Percentiles rank a stretch among this genome's conserved stretches.
Conservation (phyloP, 176 grass and related monocot species). For the Oryza glumipatula region DNA sequence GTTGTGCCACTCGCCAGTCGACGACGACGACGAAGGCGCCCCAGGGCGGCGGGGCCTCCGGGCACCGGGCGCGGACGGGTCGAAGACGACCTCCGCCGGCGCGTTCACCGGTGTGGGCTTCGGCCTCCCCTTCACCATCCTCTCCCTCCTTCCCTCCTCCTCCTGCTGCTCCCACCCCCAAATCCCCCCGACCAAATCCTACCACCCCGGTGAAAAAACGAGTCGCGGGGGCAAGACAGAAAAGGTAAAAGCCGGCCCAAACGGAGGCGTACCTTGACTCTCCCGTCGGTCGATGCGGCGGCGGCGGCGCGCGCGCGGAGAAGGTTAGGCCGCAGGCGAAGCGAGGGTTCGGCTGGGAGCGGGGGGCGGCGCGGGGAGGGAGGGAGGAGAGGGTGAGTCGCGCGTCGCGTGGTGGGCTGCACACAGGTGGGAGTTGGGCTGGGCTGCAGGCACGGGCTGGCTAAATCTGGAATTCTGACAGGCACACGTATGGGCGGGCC, state of each 20-base stretch:
- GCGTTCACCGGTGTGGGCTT: constrained; percentile 38
- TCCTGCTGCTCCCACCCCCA: neutral
- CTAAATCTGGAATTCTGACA: no score
- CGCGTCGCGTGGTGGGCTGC: no score
- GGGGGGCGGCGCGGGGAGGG: neutral
- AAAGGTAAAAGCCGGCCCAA: no score
- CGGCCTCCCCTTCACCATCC: constrained; percentile 53
- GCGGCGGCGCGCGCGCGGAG: no score
- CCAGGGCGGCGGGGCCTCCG: constrained; percentile 40
- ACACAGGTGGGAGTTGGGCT: no score
- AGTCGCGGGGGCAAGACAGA: neutral
- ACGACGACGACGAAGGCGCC: constrained; percentile 51
- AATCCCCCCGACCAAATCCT: neutral
- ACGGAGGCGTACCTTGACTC: neutral
- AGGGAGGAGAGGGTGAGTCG: no score
- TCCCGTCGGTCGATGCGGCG: neutral
- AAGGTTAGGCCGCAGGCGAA: neutral
- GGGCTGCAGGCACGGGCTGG: no score
- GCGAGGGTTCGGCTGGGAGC: neutral
- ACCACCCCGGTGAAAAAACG: neutral
- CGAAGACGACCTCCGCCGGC: constrained; percentile 50
- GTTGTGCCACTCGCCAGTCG: constrained; percentile 40
- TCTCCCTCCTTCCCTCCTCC: neutral
- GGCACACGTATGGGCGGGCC: no score
- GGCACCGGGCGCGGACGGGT: constrained; percentile 27